Conservation (phyloP, 345 rosid genomes). For the Mallotus nudiflorus region DNA sequence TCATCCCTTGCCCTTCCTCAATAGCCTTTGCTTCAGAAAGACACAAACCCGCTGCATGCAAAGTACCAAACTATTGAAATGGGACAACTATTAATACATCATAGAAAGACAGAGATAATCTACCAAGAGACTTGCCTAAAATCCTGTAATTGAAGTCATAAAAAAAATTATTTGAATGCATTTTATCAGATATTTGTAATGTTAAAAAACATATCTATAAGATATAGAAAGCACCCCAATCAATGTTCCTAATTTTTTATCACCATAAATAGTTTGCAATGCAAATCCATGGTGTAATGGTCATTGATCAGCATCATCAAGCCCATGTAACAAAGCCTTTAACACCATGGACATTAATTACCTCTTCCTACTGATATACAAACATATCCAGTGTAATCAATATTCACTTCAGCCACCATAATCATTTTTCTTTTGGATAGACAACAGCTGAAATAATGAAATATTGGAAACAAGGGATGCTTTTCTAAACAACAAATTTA, state of each 20-base stretch:
- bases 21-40: constrained; percentile 39
- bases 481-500: not conserved
- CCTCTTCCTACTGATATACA: not conserved
- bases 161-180: not conserved
- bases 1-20: constrained; percentile 32
- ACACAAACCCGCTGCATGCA: constrained; percentile 36
- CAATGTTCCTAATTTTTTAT: not conserved
- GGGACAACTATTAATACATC: not conserved
- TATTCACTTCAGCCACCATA: not conserved
- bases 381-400: not conserved
- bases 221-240: not conserved
- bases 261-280: not conserved
- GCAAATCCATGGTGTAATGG: not conserved
- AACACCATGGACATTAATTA: not conserved
- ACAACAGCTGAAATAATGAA: not conserved
- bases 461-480: not conserved
- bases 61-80: constrained; percentile 19
- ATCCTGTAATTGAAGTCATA: not conserved
- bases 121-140: not conserved
- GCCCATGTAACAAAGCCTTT: not conserved
- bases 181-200: not conserved
- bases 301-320: constrained; percentile 2
- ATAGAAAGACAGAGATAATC: not conserved
- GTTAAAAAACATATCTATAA: not conserved
- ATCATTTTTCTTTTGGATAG: too few species aligned